A percentile compares a stretch with the other conserved stretches of the same genome.
These are phyloP conservation scores for Lachnellula arida DNA, from an alignment of 2,329 filamentous ascomycete genomes.

Conservation along the genomic window DNA sequence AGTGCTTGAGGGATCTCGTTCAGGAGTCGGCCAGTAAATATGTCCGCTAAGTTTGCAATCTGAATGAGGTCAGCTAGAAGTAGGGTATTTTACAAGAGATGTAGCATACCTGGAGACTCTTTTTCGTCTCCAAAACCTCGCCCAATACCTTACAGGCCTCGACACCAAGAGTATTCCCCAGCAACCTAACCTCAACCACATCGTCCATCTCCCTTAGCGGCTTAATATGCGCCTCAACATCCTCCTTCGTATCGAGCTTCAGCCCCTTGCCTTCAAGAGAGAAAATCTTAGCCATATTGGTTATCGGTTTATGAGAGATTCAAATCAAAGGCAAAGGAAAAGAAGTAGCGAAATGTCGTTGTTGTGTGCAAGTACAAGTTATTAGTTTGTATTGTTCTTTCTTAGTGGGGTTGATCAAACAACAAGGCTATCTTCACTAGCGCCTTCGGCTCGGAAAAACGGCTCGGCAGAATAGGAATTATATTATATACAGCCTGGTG, in stretches of 20 bases:
- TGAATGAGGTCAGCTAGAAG: slow-evolving; percentile 29
- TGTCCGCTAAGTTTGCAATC: slow-evolving; percentile 89
- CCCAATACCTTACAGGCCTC: slow-evolving; percentile 82
- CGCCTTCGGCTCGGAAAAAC: neutral
- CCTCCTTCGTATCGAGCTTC: slow-evolving; percentile 84
- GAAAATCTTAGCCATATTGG: slow-evolving; percentile 65
- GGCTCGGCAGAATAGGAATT: slow-evolving; percentile 1
- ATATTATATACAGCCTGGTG: slow-evolving; percentile 14
- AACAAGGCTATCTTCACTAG: neutral
- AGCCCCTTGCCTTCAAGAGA: slow-evolving; percentile 87
- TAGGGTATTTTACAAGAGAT: neutral
- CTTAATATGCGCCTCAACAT: slow-evolving; percentile 80
- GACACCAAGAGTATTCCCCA: slow-evolving; percentile 90
- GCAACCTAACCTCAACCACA: slow-evolving; percentile 78
- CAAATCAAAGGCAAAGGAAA: neutral
- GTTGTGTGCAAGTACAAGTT: neutral
- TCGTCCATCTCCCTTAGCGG: slow-evolving; percentile 66
- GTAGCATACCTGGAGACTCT: slow-evolving; percentile 62
- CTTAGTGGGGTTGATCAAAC: slow-evolving; percentile 9
- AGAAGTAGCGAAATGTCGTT: neutral
- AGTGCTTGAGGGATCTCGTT: slow-evolving; percentile 91
- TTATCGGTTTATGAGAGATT: slow-evolving; percentile 5
- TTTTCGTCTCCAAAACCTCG: slow-evolving; percentile 78
- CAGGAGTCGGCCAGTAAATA: slow-evolving; percentile 92
- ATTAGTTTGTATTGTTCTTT: slow-evolving; percentile 1